Percentiles rank a stretch among this genome's conserved stretches.
Conservation (phyloP, 1,284 basidiomycete genomes). For the Puccinia triticina region DNA sequence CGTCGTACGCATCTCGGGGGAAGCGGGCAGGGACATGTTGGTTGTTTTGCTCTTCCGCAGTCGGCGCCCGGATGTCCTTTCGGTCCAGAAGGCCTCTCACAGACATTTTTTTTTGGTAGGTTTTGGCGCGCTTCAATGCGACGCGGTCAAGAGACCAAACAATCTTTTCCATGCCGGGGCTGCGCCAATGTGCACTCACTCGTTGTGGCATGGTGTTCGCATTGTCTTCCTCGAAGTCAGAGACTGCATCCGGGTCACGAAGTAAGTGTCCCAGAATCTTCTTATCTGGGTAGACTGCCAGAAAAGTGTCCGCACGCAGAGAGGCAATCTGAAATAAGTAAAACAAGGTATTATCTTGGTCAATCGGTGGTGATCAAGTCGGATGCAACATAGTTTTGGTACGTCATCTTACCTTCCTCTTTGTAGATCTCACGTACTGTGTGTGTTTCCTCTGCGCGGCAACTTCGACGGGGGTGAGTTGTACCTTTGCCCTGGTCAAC, state of each 20-base stretch:
- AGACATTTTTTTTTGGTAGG: neutral
- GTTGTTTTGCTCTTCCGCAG: neutral
- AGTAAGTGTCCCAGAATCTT: constrained; percentile 10
- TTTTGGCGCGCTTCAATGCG: neutral
- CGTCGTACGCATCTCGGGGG: neutral
- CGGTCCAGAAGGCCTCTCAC: neutral
- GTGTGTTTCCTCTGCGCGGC: neutral
- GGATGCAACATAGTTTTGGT: neutral
- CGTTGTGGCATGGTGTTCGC: neutral
- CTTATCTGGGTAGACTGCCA: neutral
- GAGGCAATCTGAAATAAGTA: constrained; percentile 5
- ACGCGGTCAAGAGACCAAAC: neutral
- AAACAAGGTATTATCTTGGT: neutral
- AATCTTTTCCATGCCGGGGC: neutral
- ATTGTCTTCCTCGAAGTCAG: constrained; percentile 1
- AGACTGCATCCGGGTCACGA: constrained; percentile 9
- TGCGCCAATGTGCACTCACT: neutral
- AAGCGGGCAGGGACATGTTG: neutral
- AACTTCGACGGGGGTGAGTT: neutral
- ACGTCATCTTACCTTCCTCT: constrained; percentile 18
- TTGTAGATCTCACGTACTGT: neutral
- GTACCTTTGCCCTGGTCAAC: neutral
- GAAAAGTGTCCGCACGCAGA: neutral
- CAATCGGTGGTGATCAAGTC: neutral
- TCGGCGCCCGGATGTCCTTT: neutral